Conservation (phyloP, 176 grass and related monocot genomes). For the Leersia perrieri region DNA sequence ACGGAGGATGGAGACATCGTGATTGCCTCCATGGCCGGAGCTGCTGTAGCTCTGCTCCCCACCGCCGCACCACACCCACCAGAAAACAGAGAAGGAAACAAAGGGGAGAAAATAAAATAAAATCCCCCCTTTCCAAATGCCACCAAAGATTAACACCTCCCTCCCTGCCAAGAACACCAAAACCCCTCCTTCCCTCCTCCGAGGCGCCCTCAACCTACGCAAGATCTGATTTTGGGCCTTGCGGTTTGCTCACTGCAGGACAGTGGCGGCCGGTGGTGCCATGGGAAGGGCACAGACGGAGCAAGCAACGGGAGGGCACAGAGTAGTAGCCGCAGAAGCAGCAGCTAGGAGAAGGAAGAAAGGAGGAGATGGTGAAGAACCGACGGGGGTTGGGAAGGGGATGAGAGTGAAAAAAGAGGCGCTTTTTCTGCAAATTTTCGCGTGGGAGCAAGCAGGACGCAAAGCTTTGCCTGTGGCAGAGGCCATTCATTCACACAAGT, state of each 20-base stretch:
- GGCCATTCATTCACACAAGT: not conserved
- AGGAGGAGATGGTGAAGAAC: too few species aligned
- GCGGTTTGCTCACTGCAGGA: not conserved
- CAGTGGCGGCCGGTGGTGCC: not conserved
- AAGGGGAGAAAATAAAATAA: too few species aligned
- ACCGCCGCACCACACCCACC: not conserved
- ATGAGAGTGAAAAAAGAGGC: not conserved
- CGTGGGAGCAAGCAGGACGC: not conserved
- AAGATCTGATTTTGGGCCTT: constrained; percentile 51
- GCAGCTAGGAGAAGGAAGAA: not conserved
- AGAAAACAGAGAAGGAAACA: not conserved
- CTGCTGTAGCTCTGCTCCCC: not conserved
- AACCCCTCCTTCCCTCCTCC: not conserved
- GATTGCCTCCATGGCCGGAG: constrained; percentile 43
- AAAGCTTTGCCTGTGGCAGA: not conserved
- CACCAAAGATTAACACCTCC: too few species aligned
- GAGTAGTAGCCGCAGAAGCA: not conserved
- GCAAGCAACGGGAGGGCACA: not conserved
- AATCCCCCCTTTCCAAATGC: not conserved
- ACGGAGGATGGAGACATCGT: constrained; percentile 43
- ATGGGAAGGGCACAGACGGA: not conserved
- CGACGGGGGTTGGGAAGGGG: not conserved
- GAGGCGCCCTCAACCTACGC: not conserved
- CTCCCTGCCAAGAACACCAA: not conserved
- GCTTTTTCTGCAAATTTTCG: not conserved